phyloP scores from a whole-genome alignment of 129 eudicot genomes.

The Tanacetum coccineum region DNA sequence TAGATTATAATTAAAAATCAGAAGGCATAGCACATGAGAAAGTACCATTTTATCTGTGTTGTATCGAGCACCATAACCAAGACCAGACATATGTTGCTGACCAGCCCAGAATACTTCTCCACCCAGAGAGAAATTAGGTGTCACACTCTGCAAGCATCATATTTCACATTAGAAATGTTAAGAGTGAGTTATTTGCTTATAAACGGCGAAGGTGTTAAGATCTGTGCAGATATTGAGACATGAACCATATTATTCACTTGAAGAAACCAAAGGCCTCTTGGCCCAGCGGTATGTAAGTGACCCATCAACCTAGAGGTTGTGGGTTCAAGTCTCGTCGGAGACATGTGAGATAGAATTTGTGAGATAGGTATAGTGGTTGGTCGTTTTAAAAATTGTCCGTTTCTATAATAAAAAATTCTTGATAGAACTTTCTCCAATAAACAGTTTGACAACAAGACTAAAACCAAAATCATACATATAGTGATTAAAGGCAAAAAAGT shows the following conservation, averaged over 20 bases:
- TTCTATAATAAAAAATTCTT: too few relatives aligned
- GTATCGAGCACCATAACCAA: constrained; percentile 80
- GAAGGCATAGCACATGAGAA: background rate
- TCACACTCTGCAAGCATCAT: constrained; percentile 70
- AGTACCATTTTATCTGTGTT: constrained; percentile 83
- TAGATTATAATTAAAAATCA: background rate
- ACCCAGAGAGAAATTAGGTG: constrained; percentile 80
- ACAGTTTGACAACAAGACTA: too few relatives aligned
- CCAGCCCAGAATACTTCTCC: constrained; percentile 98
- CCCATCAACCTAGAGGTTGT: too few relatives aligned
- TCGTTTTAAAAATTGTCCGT: too few relatives aligned
- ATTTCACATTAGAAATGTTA: background rate
- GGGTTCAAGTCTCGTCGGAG: too few relatives aligned
- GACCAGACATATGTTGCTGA: constrained; percentile 83
- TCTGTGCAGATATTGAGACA: background rate
- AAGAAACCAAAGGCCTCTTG: too few relatives aligned
- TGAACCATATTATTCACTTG: background rate
- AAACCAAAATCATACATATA: too few relatives aligned
- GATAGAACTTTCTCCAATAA: too few relatives aligned
- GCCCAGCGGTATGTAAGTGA: too few relatives aligned
- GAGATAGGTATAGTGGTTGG: too few relatives aligned
- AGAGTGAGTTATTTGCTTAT: background rate
- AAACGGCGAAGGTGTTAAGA: background rate
- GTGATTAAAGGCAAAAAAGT: too few relatives aligned
- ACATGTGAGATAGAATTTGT: too few relatives aligned